Evolutionary conservation across 1,284 basidiomycete genomes (phyloP), one percentile per base, ranked within the genome.

Genomic region (Apiotrichum sp.): DNA sequence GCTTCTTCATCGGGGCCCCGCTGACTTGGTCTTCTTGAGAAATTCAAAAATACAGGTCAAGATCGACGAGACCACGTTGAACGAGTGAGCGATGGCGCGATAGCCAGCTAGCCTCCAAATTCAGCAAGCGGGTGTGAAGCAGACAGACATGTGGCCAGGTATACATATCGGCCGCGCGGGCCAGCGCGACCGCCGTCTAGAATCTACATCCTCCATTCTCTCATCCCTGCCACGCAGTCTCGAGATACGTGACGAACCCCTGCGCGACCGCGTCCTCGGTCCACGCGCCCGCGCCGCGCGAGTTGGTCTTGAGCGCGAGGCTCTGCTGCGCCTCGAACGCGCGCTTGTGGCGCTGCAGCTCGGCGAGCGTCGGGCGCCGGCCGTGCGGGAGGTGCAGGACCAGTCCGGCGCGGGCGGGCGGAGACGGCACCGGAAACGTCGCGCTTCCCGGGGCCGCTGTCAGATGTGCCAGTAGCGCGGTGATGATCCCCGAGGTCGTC

Each of bases 291-390:
- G 85, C 87, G 62, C 89, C 88, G 11, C 83, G 85, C n/a, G 86
- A 86, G 16, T 88, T 87, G 4, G 88, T 81, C 7, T 85, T 87
- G 59, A 91, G 86, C n/a, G 88, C 88, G 65, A 89, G 89, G 68
- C 87, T 89, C 72, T 93, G 89, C 40, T 88, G 81, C 1, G 82
- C 83, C 38, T 93, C 86, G 68, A 93, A 96, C 68, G 93, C 89
- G 47, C 92, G 80, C 71, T 93, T 95, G 50, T 87, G 78, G 32
- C 92, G 80, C 70, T 93, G 89, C 53, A 95, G 78, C 75, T 93
- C 89, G 0, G 88, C 85, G 22, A 93, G 79, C 16, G 89, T 89
- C 31, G 93, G 68, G 50, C 79, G 80, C 13, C 87, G 85, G 22
- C 80, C 66, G 1, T 88, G 88, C 8, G 93, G 81, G 3, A 71